Base-by-base conservation (phyloP, 108 stramenopile species). In the Chaetoceros tenuissimus region DNA sequence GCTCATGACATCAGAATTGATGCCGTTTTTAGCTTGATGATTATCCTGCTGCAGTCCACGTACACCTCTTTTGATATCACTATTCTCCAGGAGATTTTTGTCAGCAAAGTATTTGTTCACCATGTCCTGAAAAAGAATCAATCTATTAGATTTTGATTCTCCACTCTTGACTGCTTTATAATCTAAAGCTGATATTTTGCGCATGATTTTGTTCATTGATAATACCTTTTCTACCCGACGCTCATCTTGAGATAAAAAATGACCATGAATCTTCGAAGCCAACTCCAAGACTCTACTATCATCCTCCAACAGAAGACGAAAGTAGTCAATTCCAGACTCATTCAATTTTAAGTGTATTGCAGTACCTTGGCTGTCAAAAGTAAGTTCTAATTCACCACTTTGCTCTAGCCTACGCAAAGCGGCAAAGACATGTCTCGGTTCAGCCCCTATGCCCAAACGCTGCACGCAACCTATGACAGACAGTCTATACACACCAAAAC, bases 401-500 rank as follows among this genome's bases (percentile, higher is more conserved):
- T 53, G 52, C 59, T 94, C 80, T 34, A 94, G 58, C 8, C 85
- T 64, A 22, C 92, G 75, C 22, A 94, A 65, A 0, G 84, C 80
- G n/a, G 92, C 92, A 71, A 73, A 90, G 3, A 90, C 82, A 73
- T 94, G 86, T 3, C 92, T 71, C 48, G 88, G 85, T 60, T 90
- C 86, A 0, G 80, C 73, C 8, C 58, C 54, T 0, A 80, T 73
- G 18, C 88, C 92, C 62, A 90, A 66, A 23, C 26, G 56, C 40
- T 79, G 76, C 25, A 82, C 80, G 55, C 84, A 84, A 10, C 72
- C 53, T 13, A 76, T 59, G 1, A 92, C 70, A 3, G 90, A 92
- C 55, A 94, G 87, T 22, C 57, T 49, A 65, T 79, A 88, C 7
- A 57, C 72, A 1, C 88, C 87, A 53, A 69, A 64, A 46, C 81